Base-by-base conservation (phyloP, 352 stramenopile genomes). In the Phytophthora sojae region DNA sequence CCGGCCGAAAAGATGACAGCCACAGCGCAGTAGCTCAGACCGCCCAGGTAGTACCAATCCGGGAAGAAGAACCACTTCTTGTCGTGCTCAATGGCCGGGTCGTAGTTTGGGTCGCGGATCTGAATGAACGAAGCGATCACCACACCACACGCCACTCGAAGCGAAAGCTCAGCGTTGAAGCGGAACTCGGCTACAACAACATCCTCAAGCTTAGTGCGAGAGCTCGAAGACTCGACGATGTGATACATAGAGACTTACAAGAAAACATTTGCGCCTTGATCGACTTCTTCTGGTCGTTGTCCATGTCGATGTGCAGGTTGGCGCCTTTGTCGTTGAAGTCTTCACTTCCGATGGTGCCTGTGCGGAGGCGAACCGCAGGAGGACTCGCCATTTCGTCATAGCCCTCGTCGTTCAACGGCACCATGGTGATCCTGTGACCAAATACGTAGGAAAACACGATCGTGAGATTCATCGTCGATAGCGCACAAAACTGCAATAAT, bases 51-150 rank as follows among this genome's bases (percentile, higher is more conserved):
- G 72, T 61, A 91, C 82, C 42, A 93, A 9, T 83, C 61, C 0
- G 87, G 87, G 35, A 94, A 95, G 25, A 95, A 70, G 14, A 81
- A 72, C 87, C 87, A 95, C 55, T 90, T 87, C 64, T 93, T 92
- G 51, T 73, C 72, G 47, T 89, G 61, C 15, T 78, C 62, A 37
- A 68, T 67, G 30, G 66, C 69, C 4, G 81, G 63, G 21, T 88
- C 67, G 63, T 90, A 88, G 35, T 81, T 53, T 14, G 69, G 65
- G 57, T 91, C 73, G 9, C 81, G 76, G 19, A 81, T 93, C 66
- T 93, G 86, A 21, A 95, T 88, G 32, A 82, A 67, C 15, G 88
- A 92, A 17, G 88, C 85, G 21, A 95, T 70, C 37, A 94, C 67
- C 7, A 95, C 88, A 15, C 84, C 88, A 19, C 70, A 83, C 0